Conservation (phyloP, 257 asterid genomes). For the Fraxinus anomala region DNA sequence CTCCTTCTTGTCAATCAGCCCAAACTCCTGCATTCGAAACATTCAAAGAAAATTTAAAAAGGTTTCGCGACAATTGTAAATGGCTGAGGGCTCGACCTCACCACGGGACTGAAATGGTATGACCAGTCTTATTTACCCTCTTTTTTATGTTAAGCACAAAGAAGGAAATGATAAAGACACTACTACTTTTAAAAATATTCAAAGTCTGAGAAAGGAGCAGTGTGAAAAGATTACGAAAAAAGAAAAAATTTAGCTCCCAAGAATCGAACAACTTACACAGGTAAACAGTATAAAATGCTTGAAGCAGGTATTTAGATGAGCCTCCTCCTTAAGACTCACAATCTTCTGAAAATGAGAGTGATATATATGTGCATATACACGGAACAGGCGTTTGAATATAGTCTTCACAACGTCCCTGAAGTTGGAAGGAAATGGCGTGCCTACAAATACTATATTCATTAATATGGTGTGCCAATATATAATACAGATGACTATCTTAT, state of each 20-base stretch:
- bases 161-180: background rate
- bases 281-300: conserved; percentile 76
- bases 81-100: background rate
- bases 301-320: conserved; percentile 85
- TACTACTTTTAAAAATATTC: too few species aligned
- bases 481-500: background rate
- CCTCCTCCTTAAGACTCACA: conserved; percentile 76
- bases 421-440: conserved; percentile 83
- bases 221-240: background rate
- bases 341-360: conserved; percentile 81
- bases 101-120: background rate
- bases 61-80: too few species aligned
- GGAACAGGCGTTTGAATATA: conserved; percentile 75
- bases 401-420: conserved; percentile 80
- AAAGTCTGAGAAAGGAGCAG: background rate
- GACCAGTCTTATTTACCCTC: background rate
- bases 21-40: conserved; percentile 63
- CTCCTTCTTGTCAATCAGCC: conserved; percentile 84
- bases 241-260: background rate
- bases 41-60: background rate
- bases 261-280: conserved; percentile 50
- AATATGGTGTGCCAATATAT: conserved; percentile 1
- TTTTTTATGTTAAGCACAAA: background rate
- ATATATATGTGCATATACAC: conserved; percentile 84
- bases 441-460: conserved; percentile 38